phyloP scores from a whole-genome alignment of 345 rosid species.

The Salix suchowensis region DNA sequence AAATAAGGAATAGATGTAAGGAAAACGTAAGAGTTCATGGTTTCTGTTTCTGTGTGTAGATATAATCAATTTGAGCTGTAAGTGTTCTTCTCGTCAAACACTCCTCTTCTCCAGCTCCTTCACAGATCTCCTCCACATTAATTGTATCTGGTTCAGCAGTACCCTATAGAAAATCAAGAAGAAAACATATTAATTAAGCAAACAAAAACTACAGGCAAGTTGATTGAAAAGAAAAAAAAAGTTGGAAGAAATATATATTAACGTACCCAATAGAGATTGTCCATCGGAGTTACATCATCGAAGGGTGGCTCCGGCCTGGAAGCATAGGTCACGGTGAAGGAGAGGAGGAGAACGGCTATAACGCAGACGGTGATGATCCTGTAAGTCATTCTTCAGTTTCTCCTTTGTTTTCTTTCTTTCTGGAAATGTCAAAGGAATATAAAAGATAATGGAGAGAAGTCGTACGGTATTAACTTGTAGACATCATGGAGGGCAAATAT shows the following conservation, averaged over 20 bases:
- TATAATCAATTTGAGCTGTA: constrained; percentile 20
- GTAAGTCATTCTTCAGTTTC: constrained; percentile 8
- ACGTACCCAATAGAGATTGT: background rate
- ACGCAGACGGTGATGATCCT: constrained; percentile 20
- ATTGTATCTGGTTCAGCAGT: too few species aligned
- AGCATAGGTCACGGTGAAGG: constrained; percentile 11
- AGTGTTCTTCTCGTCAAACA: constrained; percentile 25
- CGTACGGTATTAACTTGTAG: constrained; percentile 1
- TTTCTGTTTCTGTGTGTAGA: constrained; percentile 22
- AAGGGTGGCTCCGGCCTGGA: constrained; percentile 21
- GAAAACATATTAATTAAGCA: background rate
- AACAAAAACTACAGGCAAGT: too few species aligned
- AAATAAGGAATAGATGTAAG: too few species aligned
- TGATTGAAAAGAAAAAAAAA: background rate
- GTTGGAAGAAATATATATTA: background rate
- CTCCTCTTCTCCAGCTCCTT: constrained; percentile 22
- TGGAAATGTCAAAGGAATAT: background rate
- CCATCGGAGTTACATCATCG: background rate
- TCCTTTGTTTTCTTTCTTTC: background rate
- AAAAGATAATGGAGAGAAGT: background rate
- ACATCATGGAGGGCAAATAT: background rate
- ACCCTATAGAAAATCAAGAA: background rate
- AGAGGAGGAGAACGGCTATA: constrained; percentile 16
- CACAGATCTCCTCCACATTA: constrained; percentile 10
- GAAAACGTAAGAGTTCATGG: constrained; percentile 2